Evolutionary conservation across 2,329 filamentous ascomycete genomes (phyloP).

Genomic region (Aspergillus niger): DNA sequence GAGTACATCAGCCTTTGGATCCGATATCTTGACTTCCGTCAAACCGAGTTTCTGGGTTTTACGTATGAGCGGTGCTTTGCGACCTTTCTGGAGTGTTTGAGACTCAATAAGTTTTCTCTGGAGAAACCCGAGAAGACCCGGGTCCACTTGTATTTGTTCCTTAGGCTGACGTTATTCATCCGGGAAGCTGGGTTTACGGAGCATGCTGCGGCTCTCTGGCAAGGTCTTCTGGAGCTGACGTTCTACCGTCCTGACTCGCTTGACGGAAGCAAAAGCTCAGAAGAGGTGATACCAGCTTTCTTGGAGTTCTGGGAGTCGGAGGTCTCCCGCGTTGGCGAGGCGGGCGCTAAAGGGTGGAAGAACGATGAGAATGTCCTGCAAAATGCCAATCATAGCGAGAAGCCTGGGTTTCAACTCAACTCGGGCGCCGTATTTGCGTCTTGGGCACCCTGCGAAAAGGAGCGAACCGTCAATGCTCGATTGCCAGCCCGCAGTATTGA

Average conservation of each 20-base stretch:
- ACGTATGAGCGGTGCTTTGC: conserved; percentile 66
- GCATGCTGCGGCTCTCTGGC: conserved; percentile 77
- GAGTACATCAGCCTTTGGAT: conserved; percentile 69
- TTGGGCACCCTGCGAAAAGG: conserved; percentile 58
- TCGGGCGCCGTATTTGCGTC: conserved; percentile 39
- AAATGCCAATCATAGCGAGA: conserved; percentile 37
- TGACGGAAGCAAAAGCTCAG: conserved; percentile 15
- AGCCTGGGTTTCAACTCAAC: conserved; percentile 24
- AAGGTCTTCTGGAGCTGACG: conserved; percentile 73
- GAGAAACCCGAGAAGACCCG: conserved; percentile 25
- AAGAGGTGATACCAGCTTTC: conserved; percentile 49
- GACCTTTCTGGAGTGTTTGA: conserved; percentile 62
- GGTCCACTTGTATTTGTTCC: conserved; percentile 68
- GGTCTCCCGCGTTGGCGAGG: conserved; percentile 74
- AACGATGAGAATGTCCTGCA: conserved; percentile 27
- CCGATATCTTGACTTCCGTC: conserved; percentile 69
- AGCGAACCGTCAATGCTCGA: conserved; percentile 50
- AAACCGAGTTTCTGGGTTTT: conserved; percentile 68
- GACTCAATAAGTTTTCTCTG: conserved; percentile 33
- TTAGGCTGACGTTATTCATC: conserved; percentile 73
- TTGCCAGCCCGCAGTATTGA: conserved; percentile 75
- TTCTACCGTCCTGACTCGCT: conserved; percentile 58
- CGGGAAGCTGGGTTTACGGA: conserved; percentile 78
- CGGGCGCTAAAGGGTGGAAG: conserved; percentile 69
- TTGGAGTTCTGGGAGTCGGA: conserved; percentile 87